These are phyloP conservation scores for Botryotinia globosa DNA, from an alignment of 2,329 filamentous ascomycete genomes.

Conservation along the genomic window DNA sequence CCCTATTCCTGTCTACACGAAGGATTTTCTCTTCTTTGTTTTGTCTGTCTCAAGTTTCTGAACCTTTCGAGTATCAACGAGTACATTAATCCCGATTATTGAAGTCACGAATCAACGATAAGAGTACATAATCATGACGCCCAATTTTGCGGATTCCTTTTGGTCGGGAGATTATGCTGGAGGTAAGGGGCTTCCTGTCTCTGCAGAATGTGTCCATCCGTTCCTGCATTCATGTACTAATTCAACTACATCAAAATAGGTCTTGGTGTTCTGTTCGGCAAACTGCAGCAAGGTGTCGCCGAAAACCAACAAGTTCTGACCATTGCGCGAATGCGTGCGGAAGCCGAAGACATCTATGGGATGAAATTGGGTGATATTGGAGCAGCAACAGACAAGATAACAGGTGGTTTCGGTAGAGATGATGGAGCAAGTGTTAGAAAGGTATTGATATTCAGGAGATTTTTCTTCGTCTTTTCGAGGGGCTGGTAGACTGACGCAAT, in stretches of 20 bases:
- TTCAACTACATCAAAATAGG: slow-evolving; percentile 45
- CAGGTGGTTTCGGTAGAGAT: slow-evolving; percentile 81
- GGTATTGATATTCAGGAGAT: slow-evolving; percentile 58
- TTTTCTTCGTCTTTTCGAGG: not conserved
- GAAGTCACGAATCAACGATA: slow-evolving; percentile 13
- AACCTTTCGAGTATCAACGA: not conserved
- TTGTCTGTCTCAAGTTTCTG: not conserved
- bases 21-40: not conserved
- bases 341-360: slow-evolving; percentile 89
- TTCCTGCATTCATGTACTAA: slow-evolving; percentile 22
- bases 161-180: slow-evolving; percentile 98
- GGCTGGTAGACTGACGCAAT: slow-evolving; percentile 28
- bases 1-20: not conserved
- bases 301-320: slow-evolving; percentile 94
- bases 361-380: slow-evolving; percentile 78
- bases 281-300: slow-evolving; percentile 92
- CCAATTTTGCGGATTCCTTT: slow-evolving; percentile 91
- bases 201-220: not conserved
- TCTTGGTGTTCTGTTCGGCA: slow-evolving; percentile 89
- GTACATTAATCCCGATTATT: slow-evolving; percentile 3
- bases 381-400: slow-evolving; percentile 75
- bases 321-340: slow-evolving; percentile 88
- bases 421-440: slow-evolving; percentile 96
- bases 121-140: slow-evolving; percentile 55
- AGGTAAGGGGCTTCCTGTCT: slow-evolving; percentile 51